These are phyloP conservation scores for Malassezia equina DNA, from an alignment of 1,284 basidiomycete species.

Conservation along the genomic window DNA sequence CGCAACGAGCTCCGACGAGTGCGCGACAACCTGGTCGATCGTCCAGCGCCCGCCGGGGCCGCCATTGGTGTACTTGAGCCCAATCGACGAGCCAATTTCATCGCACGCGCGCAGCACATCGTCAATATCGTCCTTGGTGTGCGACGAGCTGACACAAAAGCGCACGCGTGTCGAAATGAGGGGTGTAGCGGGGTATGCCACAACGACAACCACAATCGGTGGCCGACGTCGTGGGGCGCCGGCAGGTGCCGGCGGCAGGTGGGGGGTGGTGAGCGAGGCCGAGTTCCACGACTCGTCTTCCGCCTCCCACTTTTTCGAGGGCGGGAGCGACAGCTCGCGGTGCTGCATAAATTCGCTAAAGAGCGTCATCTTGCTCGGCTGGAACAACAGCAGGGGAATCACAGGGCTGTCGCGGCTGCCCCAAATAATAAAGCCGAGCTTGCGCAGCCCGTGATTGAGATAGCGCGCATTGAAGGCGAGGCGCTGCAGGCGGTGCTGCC, in stretches of 20 bases:
- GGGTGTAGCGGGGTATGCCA: slow-evolving; percentile 66
- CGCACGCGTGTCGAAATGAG: slow-evolving; percentile 79
- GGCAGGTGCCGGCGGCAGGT: slow-evolving; percentile 21
- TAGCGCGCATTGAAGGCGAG: slow-evolving; percentile 93
- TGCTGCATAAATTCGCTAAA: slow-evolving; percentile 46
- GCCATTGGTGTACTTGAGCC: slow-evolving; percentile 61
- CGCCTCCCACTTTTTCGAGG: slow-evolving; percentile 25
- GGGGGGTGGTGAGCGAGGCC: slow-evolving; percentile 6
- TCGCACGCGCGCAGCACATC: slow-evolving; percentile 74
- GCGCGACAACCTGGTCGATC: slow-evolving; percentile 65
- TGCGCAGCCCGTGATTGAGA: slow-evolving; percentile 72
- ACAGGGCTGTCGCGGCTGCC: slow-evolving; percentile 85
- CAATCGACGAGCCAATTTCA: slow-evolving; percentile 77
- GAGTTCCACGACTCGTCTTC: slow-evolving; percentile 17
- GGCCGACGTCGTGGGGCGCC: slow-evolving; percentile 26
- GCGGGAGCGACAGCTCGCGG: slow-evolving; percentile 31
- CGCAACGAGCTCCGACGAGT: slow-evolving; percentile 66
- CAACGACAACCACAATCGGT: slow-evolving; percentile 42
- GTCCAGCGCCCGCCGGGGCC: slow-evolving; percentile 66
- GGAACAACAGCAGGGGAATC: slow-evolving; percentile 82
- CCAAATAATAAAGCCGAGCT: slow-evolving; percentile 94
- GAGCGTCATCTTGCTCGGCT: slow-evolving; percentile 57
- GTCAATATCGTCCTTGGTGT: slow-evolving; percentile 96
- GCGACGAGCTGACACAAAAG: slow-evolving; percentile 86
- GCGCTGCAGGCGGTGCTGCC: slow-evolving; percentile 67